Conservation (phyloP, 2,329 filamentous ascomycete genomes). For the Macroventuria anomochaeta region DNA sequence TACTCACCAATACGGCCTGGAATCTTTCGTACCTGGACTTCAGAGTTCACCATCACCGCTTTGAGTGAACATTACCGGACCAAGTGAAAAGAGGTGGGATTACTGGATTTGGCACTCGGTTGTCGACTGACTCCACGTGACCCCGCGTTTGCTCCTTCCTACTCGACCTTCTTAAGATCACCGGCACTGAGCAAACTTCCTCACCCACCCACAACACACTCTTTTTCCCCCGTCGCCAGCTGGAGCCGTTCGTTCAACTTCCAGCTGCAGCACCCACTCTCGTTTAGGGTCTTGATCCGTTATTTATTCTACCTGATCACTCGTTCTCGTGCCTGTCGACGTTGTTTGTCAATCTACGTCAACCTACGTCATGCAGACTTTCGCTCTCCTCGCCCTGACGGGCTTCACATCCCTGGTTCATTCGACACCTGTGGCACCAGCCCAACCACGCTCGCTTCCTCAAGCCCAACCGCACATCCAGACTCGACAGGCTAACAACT, state of each 20-base stretch:
- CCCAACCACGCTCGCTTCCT: constrained; percentile 21
- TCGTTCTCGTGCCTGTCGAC: constrained; percentile 5
- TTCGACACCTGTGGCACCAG: constrained; percentile 35
- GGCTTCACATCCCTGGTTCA: constrained; percentile 30
- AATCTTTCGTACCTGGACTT: neutral
- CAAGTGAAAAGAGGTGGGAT: constrained; percentile 16
- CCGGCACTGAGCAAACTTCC: constrained; percentile 7
- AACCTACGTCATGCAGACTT: constrained; percentile 36
- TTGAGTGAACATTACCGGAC: constrained; percentile 1
- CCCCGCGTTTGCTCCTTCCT: constrained; percentile 21
- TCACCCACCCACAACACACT: neutral
- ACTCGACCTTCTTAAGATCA: constrained; percentile 15
- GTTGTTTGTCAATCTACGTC: constrained; percentile 1
- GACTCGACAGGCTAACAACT: constrained; percentile 33
- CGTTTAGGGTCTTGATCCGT: constrained; percentile 9
- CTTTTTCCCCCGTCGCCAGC: constrained; percentile 2
- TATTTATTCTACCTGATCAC: constrained; percentile 3
- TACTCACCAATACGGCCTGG: constrained; percentile 3
- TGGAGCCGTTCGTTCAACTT: constrained; percentile 8
- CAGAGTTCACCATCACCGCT: constrained; percentile 4
- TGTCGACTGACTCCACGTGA: constrained; percentile 8
- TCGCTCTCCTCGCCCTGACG: constrained; percentile 28
- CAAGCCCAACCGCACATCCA: constrained; percentile 22
- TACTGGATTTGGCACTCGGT: constrained; percentile 1
- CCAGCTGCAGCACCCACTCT: constrained; percentile 3